These are phyloP conservation scores for Ophiostoma australiae DNA, from an alignment of 2,329 filamentous ascomycete genomes.

Conservation along the genomic window DNA sequence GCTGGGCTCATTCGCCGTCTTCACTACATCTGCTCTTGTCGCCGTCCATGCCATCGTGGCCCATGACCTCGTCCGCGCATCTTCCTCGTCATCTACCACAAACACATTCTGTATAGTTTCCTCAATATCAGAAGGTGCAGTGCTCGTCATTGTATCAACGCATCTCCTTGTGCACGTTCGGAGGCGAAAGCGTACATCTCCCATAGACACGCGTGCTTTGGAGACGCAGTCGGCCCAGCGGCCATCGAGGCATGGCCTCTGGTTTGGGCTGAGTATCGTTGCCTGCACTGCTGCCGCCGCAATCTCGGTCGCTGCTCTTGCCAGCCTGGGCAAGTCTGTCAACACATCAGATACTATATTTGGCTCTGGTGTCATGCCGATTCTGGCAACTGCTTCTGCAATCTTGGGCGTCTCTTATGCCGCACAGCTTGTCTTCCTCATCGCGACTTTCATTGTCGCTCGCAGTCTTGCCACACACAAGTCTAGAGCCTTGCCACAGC, in stretches of 20 bases:
- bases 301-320: conserved; percentile 43
- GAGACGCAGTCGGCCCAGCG: background rate
- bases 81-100: conserved; percentile 32
- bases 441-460: conserved; percentile 41
- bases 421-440: conserved; percentile 47
- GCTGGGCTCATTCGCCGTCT: conserved; percentile 37
- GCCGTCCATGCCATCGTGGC: conserved; percentile 41
- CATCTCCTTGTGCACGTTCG: conserved; percentile 35
- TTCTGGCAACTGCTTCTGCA: conserved; percentile 44
- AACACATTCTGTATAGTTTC: conserved; percentile 38
- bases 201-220: conserved; percentile 23
- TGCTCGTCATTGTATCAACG: conserved; percentile 36
- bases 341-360: conserved; percentile 33
- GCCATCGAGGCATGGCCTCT: conserved; percentile 30
- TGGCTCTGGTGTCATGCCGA: conserved; percentile 34
- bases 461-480: conserved; percentile 32
- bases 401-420: conserved; percentile 44
- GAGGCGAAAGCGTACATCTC: conserved; percentile 20
- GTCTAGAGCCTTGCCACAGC: background rate
- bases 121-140: conserved; percentile 36
- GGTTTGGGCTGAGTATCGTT: conserved; percentile 39
- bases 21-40: conserved; percentile 39
- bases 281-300: conserved; percentile 43
- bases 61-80: conserved; percentile 32
- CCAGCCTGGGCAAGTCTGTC: conserved; percentile 37